Evolutionary conservation across 202 grass and related monocot species (phyloP), one percentile per base, ranked within the genome.

Genomic region (Panicum hallii): DNA sequence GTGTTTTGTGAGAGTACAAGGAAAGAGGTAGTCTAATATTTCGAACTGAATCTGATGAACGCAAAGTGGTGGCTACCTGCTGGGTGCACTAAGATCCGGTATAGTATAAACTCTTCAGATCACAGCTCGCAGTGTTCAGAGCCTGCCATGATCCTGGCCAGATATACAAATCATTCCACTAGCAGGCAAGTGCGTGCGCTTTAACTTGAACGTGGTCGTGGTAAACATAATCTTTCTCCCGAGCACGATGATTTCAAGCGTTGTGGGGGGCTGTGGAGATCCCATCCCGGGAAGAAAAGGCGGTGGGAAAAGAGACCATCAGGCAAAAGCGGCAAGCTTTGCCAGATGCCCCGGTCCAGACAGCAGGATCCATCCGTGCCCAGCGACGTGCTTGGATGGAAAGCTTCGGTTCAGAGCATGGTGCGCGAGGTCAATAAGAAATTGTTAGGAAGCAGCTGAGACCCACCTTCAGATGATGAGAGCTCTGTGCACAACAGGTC

Each of bases 241-340:
- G 53, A 53, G 50, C 16, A 56, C 5, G 19, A n/a, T 56, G 53
- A n/a, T 56, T 56, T 56, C 53, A n/a, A 56, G 53, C 53, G 6
- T 56, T 20, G 17, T 38, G 36, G 36, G 36, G 36, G 53, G 7
- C 26, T 26, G 20, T 3, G 36, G 36, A 56, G n/a, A 47, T 47
- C 68, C 32, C 32, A 32, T 32, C 32, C 32, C 32, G 32, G 32
- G 32, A 32, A 0, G 32, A 32, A 32, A 32, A 32, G 32, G 67
- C 42, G 67, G 5, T 7, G 6, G n/a, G n/a, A 8, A 70, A 70
- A 47, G 43, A 22, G n/a, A 28, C 9, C 12, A 26, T 4, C 36
- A 38, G 5, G 1, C 43, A 71, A 71, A 71, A 71, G 68, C 68
- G 28, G 68, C 43, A 7, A 71, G n/a, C 68, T 71, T 71, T 71